phyloP scores from a whole-genome alignment of 139 green algal species.

The Spirogloea muscicola region DNA sequence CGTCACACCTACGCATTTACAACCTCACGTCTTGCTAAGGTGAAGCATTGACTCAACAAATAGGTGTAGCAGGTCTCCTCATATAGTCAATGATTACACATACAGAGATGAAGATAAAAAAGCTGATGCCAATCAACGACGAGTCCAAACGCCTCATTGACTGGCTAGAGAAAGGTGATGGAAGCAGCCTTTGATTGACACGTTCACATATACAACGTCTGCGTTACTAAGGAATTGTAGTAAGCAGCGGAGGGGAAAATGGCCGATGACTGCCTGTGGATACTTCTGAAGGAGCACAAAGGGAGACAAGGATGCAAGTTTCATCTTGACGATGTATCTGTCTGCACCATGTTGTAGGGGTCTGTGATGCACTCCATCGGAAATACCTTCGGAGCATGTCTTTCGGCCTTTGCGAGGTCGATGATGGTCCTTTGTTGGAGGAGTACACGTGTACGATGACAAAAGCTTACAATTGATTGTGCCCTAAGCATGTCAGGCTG shows the following conservation, averaged over 20 bases:
- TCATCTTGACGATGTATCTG: neutral
- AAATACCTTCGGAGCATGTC: slow-evolving; percentile 42
- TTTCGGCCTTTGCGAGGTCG: slow-evolving; percentile 34
- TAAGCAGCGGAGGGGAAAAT: too few species aligned
- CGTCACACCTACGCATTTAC: too few species aligned
- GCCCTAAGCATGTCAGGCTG: too few species aligned
- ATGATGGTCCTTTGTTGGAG: slow-evolving; percentile 22
- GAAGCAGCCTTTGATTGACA: neutral
- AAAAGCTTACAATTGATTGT: too few species aligned
- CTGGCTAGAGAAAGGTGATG: slow-evolving; percentile 47
- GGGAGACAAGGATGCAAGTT: too few species aligned
- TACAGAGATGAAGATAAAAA: slow-evolving; percentile 48
- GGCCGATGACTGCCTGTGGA: too few species aligned
- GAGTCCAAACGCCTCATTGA: slow-evolving; percentile 38
- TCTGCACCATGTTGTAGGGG: slow-evolving; percentile 1
- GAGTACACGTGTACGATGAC: slow-evolving; percentile 47
- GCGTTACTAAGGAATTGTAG: too few species aligned
- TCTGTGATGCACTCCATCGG: slow-evolving; percentile 38
- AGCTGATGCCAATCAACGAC: slow-evolving; percentile 32
- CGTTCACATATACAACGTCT: neutral
- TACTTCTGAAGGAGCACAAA: too few species aligned
- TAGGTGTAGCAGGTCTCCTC: too few species aligned
- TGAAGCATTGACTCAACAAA: too few species aligned
- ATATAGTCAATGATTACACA: neutral
- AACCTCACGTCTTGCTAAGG: too few species aligned